phyloP scores from a whole-genome alignment of 805 yeast species.

The Nakazawaea wyomingensis region DNA sequence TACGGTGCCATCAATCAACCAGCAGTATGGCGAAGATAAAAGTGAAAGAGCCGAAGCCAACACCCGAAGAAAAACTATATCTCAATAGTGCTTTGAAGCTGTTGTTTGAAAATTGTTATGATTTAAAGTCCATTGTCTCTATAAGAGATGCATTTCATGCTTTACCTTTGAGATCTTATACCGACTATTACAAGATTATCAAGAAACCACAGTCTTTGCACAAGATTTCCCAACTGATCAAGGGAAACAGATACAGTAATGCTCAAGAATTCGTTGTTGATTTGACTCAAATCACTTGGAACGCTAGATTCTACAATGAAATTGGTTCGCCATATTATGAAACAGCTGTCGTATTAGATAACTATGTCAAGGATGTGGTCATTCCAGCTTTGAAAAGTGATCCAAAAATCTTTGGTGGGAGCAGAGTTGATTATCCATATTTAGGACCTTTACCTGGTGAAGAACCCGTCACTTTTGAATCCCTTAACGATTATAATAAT shows the following conservation, averaged over 20 bases:
- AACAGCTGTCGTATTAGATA: slow-evolving; percentile 60
- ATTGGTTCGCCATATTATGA: slow-evolving; percentile 61
- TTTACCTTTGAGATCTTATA: slow-evolving; percentile 66
- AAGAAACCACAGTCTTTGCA: slow-evolving; percentile 78
- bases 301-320: slow-evolving; percentile 80
- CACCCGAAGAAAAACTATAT: neutral
- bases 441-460: slow-evolving; percentile 62
- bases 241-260: slow-evolving; percentile 45
- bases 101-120: slow-evolving; percentile 14
- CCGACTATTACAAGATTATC: slow-evolving; percentile 78
- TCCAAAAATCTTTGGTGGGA: slow-evolving; percentile 29
- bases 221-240: slow-evolving; percentile 58
- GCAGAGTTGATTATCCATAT: slow-evolving; percentile 47
- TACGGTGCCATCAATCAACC: neutral
- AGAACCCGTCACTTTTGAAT: slow-evolving; percentile 6
- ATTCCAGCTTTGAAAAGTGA: slow-evolving; percentile 46
- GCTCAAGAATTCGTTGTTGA: slow-evolving; percentile 72
- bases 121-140: slow-evolving; percentile 22
- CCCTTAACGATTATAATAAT: neutral
- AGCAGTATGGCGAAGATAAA: slow-evolving; percentile 8
- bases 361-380: slow-evolving; percentile 38
- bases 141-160: slow-evolving; percentile 48
- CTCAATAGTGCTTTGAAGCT: slow-evolving; percentile 13
- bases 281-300: slow-evolving; percentile 82
- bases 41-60: slow-evolving; percentile 9